Evolutionary conservation across 805 yeast genomes (phyloP).

Genomic region (Wickerhamomyces mucosus): DNA sequence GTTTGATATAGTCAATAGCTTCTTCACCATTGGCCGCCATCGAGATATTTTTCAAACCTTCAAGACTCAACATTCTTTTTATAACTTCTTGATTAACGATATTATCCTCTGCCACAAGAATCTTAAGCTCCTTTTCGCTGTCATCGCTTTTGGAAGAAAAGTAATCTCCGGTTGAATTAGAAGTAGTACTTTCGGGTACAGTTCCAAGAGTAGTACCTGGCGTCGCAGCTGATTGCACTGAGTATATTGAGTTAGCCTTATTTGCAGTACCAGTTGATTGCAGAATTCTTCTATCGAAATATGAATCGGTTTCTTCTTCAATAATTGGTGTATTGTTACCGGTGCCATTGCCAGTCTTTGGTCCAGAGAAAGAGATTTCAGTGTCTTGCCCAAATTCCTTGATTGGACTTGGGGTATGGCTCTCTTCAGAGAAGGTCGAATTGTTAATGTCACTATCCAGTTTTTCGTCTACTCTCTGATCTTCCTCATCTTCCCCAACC

Average conservation of each 20-base stretch:
- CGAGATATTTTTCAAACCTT: conserved; percentile 63
- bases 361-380: background rate
- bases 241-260: conserved; percentile 2
- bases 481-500: background rate
- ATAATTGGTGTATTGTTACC: background rate
- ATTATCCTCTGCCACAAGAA: conserved; percentile 92
- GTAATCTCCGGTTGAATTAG: background rate
- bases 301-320: background rate
- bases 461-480: background rate
- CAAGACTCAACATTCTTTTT: conserved; percentile 75
- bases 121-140: too few relatives aligned
- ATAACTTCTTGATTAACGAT: conserved; percentile 91
- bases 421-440: background rate
- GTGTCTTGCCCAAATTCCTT: background rate
- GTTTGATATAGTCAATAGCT: conserved; percentile 59
- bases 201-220: conserved; percentile 7
- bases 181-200: conserved; percentile 7
- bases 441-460: background rate
- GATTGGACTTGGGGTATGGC: background rate
- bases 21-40: conserved; percentile 89
- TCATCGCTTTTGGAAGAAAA: conserved; percentile 2
- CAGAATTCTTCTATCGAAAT: conserved; percentile 23
- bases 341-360: background rate
- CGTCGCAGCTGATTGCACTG: conserved; percentile 4
- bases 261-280: conserved; percentile 33